phyloP scores from a whole-genome alignment of 2,329 filamentous ascomycete genomes.

The Ophiocordyceps camponoti-rufipedis region DNA sequence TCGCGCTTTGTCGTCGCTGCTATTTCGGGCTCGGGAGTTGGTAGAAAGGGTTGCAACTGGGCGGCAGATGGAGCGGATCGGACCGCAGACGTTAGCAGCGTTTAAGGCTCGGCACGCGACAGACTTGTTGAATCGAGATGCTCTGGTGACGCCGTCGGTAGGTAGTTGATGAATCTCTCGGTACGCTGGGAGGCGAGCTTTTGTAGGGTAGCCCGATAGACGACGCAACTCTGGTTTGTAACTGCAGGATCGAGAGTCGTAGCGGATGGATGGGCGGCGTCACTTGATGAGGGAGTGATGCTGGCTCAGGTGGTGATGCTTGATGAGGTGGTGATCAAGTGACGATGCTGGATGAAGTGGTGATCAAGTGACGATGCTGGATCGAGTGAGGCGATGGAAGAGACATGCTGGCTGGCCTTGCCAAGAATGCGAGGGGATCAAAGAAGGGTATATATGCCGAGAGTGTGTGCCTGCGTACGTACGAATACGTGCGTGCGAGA shows the following conservation, averaged over 20 bases:
- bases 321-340: neutral
- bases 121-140: neutral
- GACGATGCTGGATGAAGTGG: no score
- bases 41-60: conserved; percentile 12
- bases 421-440: no score
- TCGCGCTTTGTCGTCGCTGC: conserved; percentile 6
- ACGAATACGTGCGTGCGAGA: neutral
- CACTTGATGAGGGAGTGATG: no score
- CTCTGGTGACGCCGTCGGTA: neutral
- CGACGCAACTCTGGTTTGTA: conserved; percentile 2
- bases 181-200: neutral
- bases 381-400: no score
- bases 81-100: neutral
- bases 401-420: no score
- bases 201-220: conserved; percentile 4
- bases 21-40: conserved; percentile 15
- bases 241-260: neutral
- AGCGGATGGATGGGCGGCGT: no score
- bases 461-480: neutral
- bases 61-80: conserved; percentile 1
- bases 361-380: no score
- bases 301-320: neutral
- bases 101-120: neutral
- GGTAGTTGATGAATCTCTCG: neutral
- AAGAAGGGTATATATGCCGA: neutral